Base-by-base conservation (phyloP, 2,329 filamentous ascomycete genomes). In the Aspergillaceae sp. region DNA sequence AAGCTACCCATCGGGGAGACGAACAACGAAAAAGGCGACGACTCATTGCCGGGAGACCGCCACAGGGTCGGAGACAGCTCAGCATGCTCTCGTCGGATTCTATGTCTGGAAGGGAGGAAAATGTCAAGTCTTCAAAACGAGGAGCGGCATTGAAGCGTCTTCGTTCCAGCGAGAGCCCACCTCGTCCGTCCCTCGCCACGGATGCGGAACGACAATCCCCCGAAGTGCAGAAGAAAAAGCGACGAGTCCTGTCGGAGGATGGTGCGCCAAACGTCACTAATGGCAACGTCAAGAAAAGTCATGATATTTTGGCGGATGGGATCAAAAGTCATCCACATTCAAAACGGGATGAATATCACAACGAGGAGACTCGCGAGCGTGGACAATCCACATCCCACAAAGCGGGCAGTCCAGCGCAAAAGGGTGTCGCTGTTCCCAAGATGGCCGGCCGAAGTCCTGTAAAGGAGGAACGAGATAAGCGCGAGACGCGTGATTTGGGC, bases 31-130 rank as follows among this genome's bases (percentile, higher is more conserved):
- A 67, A 50, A 59, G 65, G 43, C 58, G 69, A 43, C 65, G 68
- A 27, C 53, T 70, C 36, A 68, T 70, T 43, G 60, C 69, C 19
- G 69, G 69, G 43, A 58, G 66, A 19, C 67, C 67, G 29, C 67
- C 66, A 1, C 60, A 66, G 33, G 19, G 19, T 19, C 19, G 19
- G 19, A 64, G 58, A 33, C 58, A 61, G 37, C 60, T 62, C 7
- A 70, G 68, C 45, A 45, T 69, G 5, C 60, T 67, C 38, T 68
- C 66, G 4, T 67, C 66, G 4, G 68, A 71, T 51, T 67, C 67
- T 8, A 44, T 66, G 36, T 68, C 66, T 34, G 59, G 66, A 19
- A 63, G 65, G 1, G 67, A 70, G 40, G 68, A 69, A 46, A 49
- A 45, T 27, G 49, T 53, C 7, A 67, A 62, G 48, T 41, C 63